phyloP scores from a whole-genome alignment of 805 yeast genomes.

The Nakazawaea anatomiae region DNA sequence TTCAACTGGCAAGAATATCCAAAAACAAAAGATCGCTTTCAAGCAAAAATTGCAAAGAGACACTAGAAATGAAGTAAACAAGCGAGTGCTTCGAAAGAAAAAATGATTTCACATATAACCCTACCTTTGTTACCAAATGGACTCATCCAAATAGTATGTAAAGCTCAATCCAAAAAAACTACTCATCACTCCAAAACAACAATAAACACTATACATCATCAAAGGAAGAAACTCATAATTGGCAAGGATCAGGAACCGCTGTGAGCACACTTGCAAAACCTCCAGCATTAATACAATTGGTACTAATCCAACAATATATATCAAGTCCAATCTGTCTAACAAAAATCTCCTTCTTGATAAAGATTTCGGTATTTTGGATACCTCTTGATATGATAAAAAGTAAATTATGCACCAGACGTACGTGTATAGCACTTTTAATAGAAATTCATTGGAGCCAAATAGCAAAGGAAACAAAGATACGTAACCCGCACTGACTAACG shows the following conservation, averaged over 20 bases:
- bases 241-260: slow-evolving; percentile 45
- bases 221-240: slow-evolving; percentile 69
- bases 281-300: slow-evolving; percentile 48
- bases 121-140: slow-evolving; percentile 41
- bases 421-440: slow-evolving; percentile 71
- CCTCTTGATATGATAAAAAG: slow-evolving; percentile 65
- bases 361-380: slow-evolving; percentile 39
- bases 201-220: slow-evolving; percentile 81
- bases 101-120: slow-evolving; percentile 18
- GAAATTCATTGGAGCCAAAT: slow-evolving; percentile 72
- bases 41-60: too few relatives aligned
- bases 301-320: slow-evolving; percentile 61
- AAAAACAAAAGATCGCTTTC: too few relatives aligned
- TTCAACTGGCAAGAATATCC: too few relatives aligned
- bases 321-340: slow-evolving; percentile 62
- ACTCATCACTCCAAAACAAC: slow-evolving; percentile 76
- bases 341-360: slow-evolving; percentile 44
- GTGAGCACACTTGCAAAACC: slow-evolving; percentile 49
- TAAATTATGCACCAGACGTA: slow-evolving; percentile 81
- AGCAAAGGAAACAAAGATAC: slow-evolving; percentile 85
- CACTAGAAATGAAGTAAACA: too few relatives aligned
- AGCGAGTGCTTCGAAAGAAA: neutral
- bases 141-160: slow-evolving; percentile 81
- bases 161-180: slow-evolving; percentile 88
- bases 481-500: slow-evolving; percentile 74